Evolutionary conservation across 148 eudicot genomes (phyloP), one percentile per base, ranked within the genome.

Genomic region (Salicornia ramosissima): DNA sequence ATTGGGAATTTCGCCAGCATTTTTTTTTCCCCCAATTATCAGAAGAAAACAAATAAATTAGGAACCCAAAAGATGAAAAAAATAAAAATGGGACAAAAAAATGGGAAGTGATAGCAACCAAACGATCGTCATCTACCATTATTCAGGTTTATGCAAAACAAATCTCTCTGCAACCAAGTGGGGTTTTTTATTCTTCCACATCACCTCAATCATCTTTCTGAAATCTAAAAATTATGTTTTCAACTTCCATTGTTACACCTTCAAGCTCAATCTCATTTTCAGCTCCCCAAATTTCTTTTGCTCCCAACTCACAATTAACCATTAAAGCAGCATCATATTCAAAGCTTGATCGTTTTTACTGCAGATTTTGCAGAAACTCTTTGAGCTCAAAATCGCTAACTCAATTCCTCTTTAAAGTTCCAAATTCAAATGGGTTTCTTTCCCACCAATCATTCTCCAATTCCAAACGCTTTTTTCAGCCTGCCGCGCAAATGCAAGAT

Each of bases 401-500:
- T 51, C 54, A 71, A 49, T 5, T 75, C 21, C 47, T 68, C 50
- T 26, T 68, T 49, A 59, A 53, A 59, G 28, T 31, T 68, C 79
- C 84, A 31, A 47, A 39, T 45, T 6, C 34, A 19, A 65, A 60
- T 60, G 65, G 65, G 36, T 49, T 30, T 57, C 28, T 30, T 22
- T n/a, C 19, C 3, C 30, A 26, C 4, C 15, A 55, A 25, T 34
- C 46, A 57, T 14, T 28, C 9, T 14, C 4, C n/a, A 57, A 18
- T 67, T 55, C 73, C 36, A 67, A 56, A 55, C 50, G 63, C 34
- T 28, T 18, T 0, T 42, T 56, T 49, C 21, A 24, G 16, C 64
- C 76, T 42, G 31, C 30, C 70, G 55, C 54, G 76, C 40, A 73
- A 65, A 39, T 21, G 64, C 70, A 73, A 64, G 62, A 63, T 40